Conservation (phyloP, 2,329 filamentous ascomycete species). For the Colletotrichum filicis region DNA sequence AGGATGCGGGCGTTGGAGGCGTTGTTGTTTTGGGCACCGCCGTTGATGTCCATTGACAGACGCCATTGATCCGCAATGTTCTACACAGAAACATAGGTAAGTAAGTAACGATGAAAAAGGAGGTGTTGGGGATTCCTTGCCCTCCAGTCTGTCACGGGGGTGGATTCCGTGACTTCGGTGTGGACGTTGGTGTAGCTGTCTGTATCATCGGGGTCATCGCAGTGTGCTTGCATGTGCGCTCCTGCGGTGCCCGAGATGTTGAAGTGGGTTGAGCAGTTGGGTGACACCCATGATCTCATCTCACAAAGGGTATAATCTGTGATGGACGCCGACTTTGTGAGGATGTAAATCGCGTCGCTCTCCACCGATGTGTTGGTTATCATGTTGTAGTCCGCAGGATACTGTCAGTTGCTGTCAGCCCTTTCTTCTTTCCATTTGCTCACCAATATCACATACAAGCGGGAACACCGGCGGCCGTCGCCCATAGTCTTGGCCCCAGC, state of each 20-base stretch:
- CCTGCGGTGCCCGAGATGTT: slow-evolving; percentile 67
- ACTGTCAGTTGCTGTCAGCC: slow-evolving; percentile 44
- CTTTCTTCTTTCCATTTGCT: neutral
- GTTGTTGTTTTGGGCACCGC: slow-evolving; percentile 64
- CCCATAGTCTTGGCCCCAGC: slow-evolving; percentile 66
- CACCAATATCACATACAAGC: slow-evolving; percentile 47
- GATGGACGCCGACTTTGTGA: slow-evolving; percentile 60
- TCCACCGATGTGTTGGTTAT: slow-evolving; percentile 64
- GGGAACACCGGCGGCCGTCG: slow-evolving; percentile 65
- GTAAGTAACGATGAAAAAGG: neutral
- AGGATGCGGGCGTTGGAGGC: slow-evolving; percentile 69
- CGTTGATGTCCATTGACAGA: slow-evolving; percentile 64
- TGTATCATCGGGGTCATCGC: slow-evolving; percentile 64
- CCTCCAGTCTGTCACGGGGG: slow-evolving; percentile 61
- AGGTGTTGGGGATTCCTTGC: slow-evolving; percentile 33
- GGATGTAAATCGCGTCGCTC: slow-evolving; percentile 70
- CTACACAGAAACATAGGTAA: slow-evolving; percentile 31
- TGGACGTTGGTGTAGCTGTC: slow-evolving; percentile 65
- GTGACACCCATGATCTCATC: slow-evolving; percentile 70
- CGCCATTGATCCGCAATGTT: slow-evolving; percentile 66
- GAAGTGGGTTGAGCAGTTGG: slow-evolving; percentile 74
- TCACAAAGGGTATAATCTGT: slow-evolving; percentile 74
- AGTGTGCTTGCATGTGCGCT: slow-evolving; percentile 69
- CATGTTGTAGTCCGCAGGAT: slow-evolving; percentile 73
- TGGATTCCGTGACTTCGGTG: slow-evolving; percentile 43